Evolutionary conservation across 352 stramenopile genomes (phyloP), one percentile per base, ranked within the genome.

Genomic region (Phytophthora europaea): DNA sequence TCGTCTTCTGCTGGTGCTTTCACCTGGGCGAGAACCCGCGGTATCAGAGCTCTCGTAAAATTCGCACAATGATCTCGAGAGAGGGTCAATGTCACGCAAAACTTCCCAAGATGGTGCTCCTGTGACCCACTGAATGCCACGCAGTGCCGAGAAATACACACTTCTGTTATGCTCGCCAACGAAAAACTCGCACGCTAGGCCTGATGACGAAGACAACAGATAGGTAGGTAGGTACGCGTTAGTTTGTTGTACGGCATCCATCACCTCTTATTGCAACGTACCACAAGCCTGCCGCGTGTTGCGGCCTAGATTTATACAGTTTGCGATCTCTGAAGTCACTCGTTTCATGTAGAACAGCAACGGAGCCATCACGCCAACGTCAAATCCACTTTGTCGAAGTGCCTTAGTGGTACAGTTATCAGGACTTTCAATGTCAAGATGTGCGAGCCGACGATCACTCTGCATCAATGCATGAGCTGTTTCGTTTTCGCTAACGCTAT

Each of bases 141-240:
- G 55, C 18, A 91, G 61, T 0, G 58, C 83, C 7, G 71, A 78
- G 31, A 91, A 88, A 38, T 87, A 84, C 6, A 88, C 76, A 45
- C 60, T 59, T 48, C 63, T 45, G 34, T 82, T 58, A 1, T 45
- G 16, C 4, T 74, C 76, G n/a, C 68, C 65, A 15, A 92, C 43
- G 34, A 91, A 91, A 40, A 89, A 92, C 71, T 92, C 83, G 38
- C 81, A 91, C 3, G 75, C 61, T 6, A 91, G 74, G n/a, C 78
- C 79, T 85, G 31, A 4, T 28, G 3, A 8, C 15, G n/a, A 45
- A 47, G 59, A 36, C 36, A 43, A 18, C 28, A 31, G 28, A 31
- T 31, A 31, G 28, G 36, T 16, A 43, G 9, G 13, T 43, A 43
- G 34, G 13, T 6, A 43, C 13, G 13, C 9, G 43, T 50, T 50